Evolutionary conservation across 306 rosid genomes (phyloP), one percentile per base, ranked within the genome.

Genomic region (Cucurbita maxima): DNA sequence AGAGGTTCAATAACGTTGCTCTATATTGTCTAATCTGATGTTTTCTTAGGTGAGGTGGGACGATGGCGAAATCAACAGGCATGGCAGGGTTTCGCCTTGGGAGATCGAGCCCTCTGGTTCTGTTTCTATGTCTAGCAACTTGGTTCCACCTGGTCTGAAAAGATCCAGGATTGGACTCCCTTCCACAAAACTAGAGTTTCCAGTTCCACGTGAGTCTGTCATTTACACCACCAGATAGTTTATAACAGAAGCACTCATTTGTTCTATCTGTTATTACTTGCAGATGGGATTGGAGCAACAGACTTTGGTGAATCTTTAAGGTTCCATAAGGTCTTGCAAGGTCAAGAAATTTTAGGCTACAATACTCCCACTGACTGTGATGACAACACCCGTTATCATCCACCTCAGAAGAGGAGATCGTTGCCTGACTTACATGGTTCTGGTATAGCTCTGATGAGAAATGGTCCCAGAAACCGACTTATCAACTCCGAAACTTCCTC

Each of bases 281-380:
- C 89, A 95, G 99, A 82, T 82, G 97, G 96, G 71, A 87, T 87
- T 88, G 96, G 92, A 74, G 71, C 84, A 57, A 81, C 91, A 66
- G 99, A 89, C 97, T 91, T 95, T 80, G 96, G 92, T 92, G 99
- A 95, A 84, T 77, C 97, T 36, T 78, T 81, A 50, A 86, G 96
- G 80, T 95, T 95, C 93, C 99, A 81, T 84, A 89, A 91, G 99
- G 99, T 95, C 99, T 95, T 95, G 99, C 99, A 95, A 95, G 99
- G 99, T 95, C 99, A 95, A 95, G 99, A 95, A 95, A 89, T 95
- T 84, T 82, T 79, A 54, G 86, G 92, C 81, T 84, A 79, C 78
- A 90, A 83, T 84, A 78, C 86, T 72, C 89, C 84, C 55, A 81
- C 70, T 48, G 86, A 91, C 75, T 86, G 88, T 37, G 71, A 82